phyloP scores from a whole-genome alignment of 2,329 filamentous ascomycete species.

The Aspergillus fumigatus region DNA sequence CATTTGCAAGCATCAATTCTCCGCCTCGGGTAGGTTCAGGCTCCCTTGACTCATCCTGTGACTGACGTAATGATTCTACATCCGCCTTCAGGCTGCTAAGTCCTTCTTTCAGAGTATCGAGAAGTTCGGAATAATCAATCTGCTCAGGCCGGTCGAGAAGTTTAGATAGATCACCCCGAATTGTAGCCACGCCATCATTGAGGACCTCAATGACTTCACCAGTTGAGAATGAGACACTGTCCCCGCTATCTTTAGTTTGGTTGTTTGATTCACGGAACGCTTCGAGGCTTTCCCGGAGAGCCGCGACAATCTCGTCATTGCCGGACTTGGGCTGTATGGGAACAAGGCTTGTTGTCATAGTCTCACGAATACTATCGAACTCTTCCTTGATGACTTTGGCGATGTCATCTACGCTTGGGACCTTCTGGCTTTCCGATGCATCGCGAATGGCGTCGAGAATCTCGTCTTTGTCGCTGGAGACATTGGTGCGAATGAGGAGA shows the following conservation, averaged over 20 bases:
- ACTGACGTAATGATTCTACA: conserved; percentile 70
- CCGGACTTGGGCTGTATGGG: conserved; percentile 42
- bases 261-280: conserved; percentile 48
- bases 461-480: conserved; percentile 55
- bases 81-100: conserved; percentile 71
- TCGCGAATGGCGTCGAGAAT: conserved; percentile 58
- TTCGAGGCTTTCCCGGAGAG: conserved; percentile 41
- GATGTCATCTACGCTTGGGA: conserved; percentile 16
- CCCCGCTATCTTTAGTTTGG: conserved; percentile 51
- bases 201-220: conserved; percentile 58
- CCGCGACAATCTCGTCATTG: conserved; percentile 62
- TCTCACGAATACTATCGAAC: conserved; percentile 56
- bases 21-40: conserved; percentile 48
- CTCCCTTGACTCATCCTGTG: conserved; percentile 46
- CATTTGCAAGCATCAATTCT: conserved; percentile 55
- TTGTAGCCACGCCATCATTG: conserved; percentile 66
- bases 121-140: conserved; percentile 81
- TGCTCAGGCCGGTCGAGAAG: conserved; percentile 75
- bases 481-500: conserved; percentile 58
- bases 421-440: conserved; percentile 33
- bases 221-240: conserved; percentile 51
- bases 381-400: conserved; percentile 53
- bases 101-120: conserved; percentile 81
- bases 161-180: conserved; percentile 70
- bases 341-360: conserved; percentile 28